phyloP scores from a whole-genome alignment of 345 rosid species.

The Ceriops tagal region DNA sequence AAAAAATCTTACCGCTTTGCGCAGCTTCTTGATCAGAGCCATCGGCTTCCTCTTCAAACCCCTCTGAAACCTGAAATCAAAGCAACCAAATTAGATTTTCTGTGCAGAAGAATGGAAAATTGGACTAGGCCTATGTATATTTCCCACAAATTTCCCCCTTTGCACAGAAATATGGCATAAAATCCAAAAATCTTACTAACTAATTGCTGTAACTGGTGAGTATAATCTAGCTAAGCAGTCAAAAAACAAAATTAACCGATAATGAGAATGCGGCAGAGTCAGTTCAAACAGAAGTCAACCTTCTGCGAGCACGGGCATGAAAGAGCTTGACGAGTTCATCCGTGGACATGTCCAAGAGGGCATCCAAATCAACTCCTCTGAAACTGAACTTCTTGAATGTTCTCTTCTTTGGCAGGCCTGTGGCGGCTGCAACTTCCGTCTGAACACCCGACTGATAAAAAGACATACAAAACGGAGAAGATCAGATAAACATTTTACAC shows the following conservation, averaged over 20 bases:
- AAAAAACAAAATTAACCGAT: no score
- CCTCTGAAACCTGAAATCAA: slow-evolving; percentile 67
- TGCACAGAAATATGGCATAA: no score
- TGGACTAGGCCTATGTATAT: no score
- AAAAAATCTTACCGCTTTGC: slow-evolving; percentile 26
- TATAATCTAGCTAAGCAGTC: no score
- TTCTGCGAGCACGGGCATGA: slow-evolving; percentile 89
- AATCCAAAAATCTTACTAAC: no score
- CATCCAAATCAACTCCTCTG: slow-evolving; percentile 76
- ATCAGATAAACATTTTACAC: no score
- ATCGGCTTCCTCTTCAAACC: slow-evolving; percentile 55
- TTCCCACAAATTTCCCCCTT: no score
- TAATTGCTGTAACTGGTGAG: no score
- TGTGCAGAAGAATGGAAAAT: background rate
- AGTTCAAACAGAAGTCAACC: slow-evolving; percentile 35
- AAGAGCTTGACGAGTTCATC: slow-evolving; percentile 96
- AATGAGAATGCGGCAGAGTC: background rate
- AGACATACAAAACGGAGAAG: background rate
- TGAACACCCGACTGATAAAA: slow-evolving; percentile 42
- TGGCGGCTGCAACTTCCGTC: slow-evolving; percentile 31
- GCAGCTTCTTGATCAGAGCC: slow-evolving; percentile 40
- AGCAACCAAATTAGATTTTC: background rate
- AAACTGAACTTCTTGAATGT: slow-evolving; percentile 72
- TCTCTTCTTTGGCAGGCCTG: slow-evolving; percentile 59
- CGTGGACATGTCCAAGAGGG: slow-evolving; percentile 85